Evolutionary conservation across 176 grass and related monocot genomes (phyloP).

Genomic region (Thinopyrum elongatum): DNA sequence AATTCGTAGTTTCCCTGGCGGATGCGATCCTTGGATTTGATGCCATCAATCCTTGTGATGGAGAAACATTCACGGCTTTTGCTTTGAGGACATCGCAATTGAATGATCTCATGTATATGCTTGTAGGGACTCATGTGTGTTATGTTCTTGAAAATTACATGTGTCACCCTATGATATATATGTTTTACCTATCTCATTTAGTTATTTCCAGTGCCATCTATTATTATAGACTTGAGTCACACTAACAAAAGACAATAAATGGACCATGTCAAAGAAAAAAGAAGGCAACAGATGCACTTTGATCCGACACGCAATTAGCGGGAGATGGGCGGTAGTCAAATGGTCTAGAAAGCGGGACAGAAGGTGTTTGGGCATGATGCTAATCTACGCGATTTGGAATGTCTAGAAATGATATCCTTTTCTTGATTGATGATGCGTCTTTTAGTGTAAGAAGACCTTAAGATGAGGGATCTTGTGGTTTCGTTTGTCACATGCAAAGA

Average conservation of each 20-base stretch:
- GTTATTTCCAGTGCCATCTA: not conserved
- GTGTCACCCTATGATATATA: not conserved
- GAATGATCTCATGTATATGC: constrained; percentile 6
- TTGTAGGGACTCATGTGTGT: not conserved
- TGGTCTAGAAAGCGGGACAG: too few relatives aligned
- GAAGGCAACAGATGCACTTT: not conserved
- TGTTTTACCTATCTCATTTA: not conserved
- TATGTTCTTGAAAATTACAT: not conserved
- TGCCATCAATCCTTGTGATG: constrained; percentile 35
- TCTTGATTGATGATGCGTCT: not conserved
- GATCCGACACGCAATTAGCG: not conserved
- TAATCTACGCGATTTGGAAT: too few relatives aligned
- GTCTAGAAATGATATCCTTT: not conserved
- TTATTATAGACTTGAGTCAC: not conserved
- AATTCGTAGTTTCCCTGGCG: constrained; percentile 24
- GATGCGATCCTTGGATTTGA: constrained; percentile 40
- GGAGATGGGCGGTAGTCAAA: too few relatives aligned
- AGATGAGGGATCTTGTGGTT: not conserved
- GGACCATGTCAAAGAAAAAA: not conserved
- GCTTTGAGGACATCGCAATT: constrained; percentile 10
- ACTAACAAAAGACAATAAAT: not conserved
- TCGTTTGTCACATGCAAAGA: not conserved
- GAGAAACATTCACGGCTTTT: constrained; percentile 16
- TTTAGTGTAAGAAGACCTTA: not conserved
- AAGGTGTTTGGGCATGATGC: too few relatives aligned